phyloP scores from a whole-genome alignment of 495 filamentous ascomycete genomes.

The Penicillium flavigenum region DNA sequence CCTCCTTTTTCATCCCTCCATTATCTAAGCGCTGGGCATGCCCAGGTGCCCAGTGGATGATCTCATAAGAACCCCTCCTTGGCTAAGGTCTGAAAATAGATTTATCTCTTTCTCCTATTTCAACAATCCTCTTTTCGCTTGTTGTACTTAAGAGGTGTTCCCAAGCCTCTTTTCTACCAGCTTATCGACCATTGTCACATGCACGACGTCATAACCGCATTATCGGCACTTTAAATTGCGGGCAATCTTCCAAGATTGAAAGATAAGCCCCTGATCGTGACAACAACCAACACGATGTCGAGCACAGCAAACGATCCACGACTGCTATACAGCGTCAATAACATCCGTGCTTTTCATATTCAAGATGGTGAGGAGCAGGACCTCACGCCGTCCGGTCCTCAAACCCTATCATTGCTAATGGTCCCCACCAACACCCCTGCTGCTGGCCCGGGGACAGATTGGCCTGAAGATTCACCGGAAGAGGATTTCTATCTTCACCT shows the following conservation, averaged over 20 bases:
- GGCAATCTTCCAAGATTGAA: slow-evolving; percentile 1
- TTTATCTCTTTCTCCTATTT: slow-evolving; percentile 10
- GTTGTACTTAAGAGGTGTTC: background rate
- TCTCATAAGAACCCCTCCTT: slow-evolving; percentile 27
- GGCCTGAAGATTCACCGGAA: slow-evolving; percentile 68
- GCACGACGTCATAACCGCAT: slow-evolving; percentile 24
- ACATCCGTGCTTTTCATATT: slow-evolving; percentile 83
- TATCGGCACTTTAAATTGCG: slow-evolving; percentile 14
- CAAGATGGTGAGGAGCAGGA: slow-evolving; percentile 80
- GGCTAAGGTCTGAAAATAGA: slow-evolving; percentile 6
- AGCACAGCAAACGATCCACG: slow-evolving; percentile 59
- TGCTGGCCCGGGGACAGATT: slow-evolving; percentile 28
- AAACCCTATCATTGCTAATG: slow-evolving; percentile 90
- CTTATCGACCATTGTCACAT: background rate
- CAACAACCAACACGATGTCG: slow-evolving; percentile 17
- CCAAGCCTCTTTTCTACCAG: background rate
- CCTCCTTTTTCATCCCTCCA: slow-evolving; percentile 6
- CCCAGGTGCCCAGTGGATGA: background rate
- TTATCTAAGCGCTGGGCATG: slow-evolving; percentile 35
- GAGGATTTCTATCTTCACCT: slow-evolving; percentile 96
- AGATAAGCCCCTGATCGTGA: background rate
- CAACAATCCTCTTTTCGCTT: background rate
- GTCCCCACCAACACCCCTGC: slow-evolving; percentile 77
- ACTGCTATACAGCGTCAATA: slow-evolving; percentile 78
- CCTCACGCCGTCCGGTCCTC: slow-evolving; percentile 79